Base-by-base conservation (phyloP, 352 stramenopile species). In the Pythium monospermum region DNA sequence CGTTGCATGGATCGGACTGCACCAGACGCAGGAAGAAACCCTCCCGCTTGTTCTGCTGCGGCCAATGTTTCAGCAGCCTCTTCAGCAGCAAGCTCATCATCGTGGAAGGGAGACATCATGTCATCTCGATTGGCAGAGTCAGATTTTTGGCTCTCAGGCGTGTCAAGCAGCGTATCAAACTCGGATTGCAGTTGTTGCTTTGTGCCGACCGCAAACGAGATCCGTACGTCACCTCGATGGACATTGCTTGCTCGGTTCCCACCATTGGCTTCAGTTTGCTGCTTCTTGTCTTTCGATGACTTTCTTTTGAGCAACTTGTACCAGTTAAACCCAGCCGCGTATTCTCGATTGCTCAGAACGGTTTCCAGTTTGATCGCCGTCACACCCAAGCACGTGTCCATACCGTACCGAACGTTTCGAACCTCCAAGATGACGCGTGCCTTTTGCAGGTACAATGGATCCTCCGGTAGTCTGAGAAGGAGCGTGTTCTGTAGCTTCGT, bases 241-340 rank as follows among this genome's bases (percentile, higher is more conserved):
- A 83, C 72, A 44, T 78, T 88, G 12, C 68, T 66, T 40, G 75
- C 61, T 22, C 5, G 10, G 6, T 7, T 22, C 58, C 66, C 48
- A 66, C 66, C 53, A 60, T 69, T 21, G 49, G 73, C 27, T 1
- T 26, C 28, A 12, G 46, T 27, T 39, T 59, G 40, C 57, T 61
- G 53, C 72, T 85, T 27, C 37, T 45, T 49, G 36, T 87, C 74
- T 26, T 76, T 74, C 15, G 77, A 73, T 7, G 76, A 83, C 30
- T 88, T 91, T 7, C 77, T 59, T 51, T 95, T 95, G 1, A 92
- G 57, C 8, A 95, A 37, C 35, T 91, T 91, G 57, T 95, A 92
- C 80, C 80, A 92, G 53, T 91, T 90, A 55, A 95, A 95, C 10
- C 75, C 74, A 59, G 75, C 82, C 26, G 80, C 77, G 19, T 83